Evolutionary conservation across 2,329 filamentous ascomycete species (phyloP), one percentile per base, ranked within the genome.

Genomic region (Alternaria postmessia): DNA sequence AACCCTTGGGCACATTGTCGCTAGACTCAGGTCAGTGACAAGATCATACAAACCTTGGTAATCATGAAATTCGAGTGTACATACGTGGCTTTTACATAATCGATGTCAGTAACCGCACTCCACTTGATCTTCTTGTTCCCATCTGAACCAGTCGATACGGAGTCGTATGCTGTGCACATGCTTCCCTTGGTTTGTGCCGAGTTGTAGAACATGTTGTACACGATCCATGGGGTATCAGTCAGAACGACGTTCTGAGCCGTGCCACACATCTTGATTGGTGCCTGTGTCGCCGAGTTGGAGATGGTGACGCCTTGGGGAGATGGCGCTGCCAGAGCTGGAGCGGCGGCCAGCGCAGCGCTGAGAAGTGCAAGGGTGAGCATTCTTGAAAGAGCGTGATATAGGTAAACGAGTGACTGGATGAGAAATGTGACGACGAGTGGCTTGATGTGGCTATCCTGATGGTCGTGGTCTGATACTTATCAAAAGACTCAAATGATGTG

Each of bases 151-250:
- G 71, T 75, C 0, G 71, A 67, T 12, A 76, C 70, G 34, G 70
- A 67, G 18, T 75, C 73, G 63, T 79, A 82, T 46, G 72, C 72
- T 1, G 80, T 81, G 69, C 81, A 82, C 39, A 76, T 76, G 16
- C 73, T 78, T 7, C 80, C 80, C 7, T 71, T 71, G 39, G 80
- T 81, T 48, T 73, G 63, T 30, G 75, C 68, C 51, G 78, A 75
- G 64, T 80, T 80, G 71, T 82, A 82, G 57, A 80, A 79, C 80
- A 82, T 82, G 63, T 79, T 81, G 66, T 75, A 81, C 16, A 82
- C 79, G 42, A 82, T 81, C 80, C 79, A 82, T 8, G 79, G 79
- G 0, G 80, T 80, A 51, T 75, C 73, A 11, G 71, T 67, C 26
- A 82, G 69, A 51, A 81, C 65, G 24, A 69, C 47, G 39, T 64